Evolutionary conservation across 1,284 basidiomycete species (phyloP), one percentile per base, ranked within the genome.

Genomic region (Ganoderma boninense): DNA sequence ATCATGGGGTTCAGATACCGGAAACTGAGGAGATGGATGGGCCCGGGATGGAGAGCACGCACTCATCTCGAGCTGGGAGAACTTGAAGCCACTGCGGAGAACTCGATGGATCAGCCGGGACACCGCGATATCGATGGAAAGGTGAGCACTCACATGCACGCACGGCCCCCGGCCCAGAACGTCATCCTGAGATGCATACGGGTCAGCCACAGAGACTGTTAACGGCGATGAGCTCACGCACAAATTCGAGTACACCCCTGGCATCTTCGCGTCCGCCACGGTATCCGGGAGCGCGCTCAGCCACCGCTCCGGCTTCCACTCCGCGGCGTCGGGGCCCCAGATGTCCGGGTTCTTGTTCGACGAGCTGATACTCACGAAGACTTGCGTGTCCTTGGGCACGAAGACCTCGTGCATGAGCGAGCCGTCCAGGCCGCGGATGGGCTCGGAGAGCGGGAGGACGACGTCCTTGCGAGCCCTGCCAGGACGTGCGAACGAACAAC

Each of bases 271-370:
- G 7, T 69, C 64, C 23, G 46, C 10, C 3, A 70, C 62, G 32
- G 42, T 65, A 1, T 52, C 49, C 6, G 69, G 71, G 23, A 73
- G 63, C 16, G 69, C 61, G n/a, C 40, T 3, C 11, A 73, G 67
- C 69, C 69, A 70, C 6, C 69, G 65, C 65, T 66, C 64, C 11
- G 68, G 68, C 60, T 63, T 66, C 68, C 68, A 69, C 54, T 69
- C 68, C 4, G n/a, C 42, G 11, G 69, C 69, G 57, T 70, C 69
- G 5, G 64, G 43, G 10, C 69, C 69, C 88, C 89, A 90, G 6
- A 89, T 77, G 4, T 80, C 77, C 68, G 81, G 83, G 49, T 80
- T 64, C 54, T 38, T 42, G 43, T 70, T 70, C n/a, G 69, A 63
- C 23, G 69, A 57, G 43, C 4, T n/a, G 44, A 70, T 64, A 38